phyloP scores from a whole-genome alignment of 2,329 filamentous ascomycete species.

The Colletotrichum sp. region DNA sequence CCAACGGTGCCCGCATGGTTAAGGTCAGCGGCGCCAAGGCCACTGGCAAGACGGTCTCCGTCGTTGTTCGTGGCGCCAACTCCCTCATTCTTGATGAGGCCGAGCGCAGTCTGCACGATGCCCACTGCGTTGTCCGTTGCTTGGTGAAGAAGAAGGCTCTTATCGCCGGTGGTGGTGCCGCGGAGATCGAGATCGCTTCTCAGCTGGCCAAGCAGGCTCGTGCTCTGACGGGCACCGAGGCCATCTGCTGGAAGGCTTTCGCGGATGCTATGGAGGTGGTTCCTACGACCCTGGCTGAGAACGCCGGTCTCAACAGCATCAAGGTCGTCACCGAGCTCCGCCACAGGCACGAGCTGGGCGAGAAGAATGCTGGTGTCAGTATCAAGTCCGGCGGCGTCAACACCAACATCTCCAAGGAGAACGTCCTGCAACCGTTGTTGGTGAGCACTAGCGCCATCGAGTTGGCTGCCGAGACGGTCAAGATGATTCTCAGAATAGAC shows the following conservation, averaged over 20 bases:
- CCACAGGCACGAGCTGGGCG: conserved; percentile 92
- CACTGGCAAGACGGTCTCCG: conserved; percentile 86
- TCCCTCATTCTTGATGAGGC: conserved; percentile 94
- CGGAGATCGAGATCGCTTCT: conserved; percentile 95
- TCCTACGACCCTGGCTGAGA: conserved; percentile 95
- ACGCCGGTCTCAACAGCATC: conserved; percentile 97
- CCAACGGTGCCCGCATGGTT: conserved; percentile 87
- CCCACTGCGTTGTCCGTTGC: conserved; percentile 95
- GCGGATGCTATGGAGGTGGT: conserved; percentile 97
- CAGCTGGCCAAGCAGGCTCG: conserved; percentile 83
- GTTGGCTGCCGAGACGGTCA: conserved; percentile 96
- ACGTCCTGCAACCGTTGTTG: conserved; percentile 92
- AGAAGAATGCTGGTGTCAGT: conserved; percentile 95
- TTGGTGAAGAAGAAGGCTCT: conserved; percentile 99
- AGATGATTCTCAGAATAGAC: conserved; percentile 81
- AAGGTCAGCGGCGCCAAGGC: conserved; percentile 92
- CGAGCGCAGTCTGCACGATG: conserved; percentile 94
- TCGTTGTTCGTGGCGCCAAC: conserved; percentile 95
- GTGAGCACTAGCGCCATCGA: conserved; percentile 98
- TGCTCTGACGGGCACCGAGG: conserved; percentile 86
- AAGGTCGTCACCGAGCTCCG: conserved; percentile 96
- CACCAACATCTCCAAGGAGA: conserved; percentile 95
- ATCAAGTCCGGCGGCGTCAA: conserved; percentile 98
- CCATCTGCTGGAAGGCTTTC: conserved; percentile 99
- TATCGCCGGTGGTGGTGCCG: conserved; percentile 93